These are phyloP conservation scores for Auxenochlorella pyrenoidosa DNA, from an alignment of 139 green algal species.

Conservation along the genomic window DNA sequence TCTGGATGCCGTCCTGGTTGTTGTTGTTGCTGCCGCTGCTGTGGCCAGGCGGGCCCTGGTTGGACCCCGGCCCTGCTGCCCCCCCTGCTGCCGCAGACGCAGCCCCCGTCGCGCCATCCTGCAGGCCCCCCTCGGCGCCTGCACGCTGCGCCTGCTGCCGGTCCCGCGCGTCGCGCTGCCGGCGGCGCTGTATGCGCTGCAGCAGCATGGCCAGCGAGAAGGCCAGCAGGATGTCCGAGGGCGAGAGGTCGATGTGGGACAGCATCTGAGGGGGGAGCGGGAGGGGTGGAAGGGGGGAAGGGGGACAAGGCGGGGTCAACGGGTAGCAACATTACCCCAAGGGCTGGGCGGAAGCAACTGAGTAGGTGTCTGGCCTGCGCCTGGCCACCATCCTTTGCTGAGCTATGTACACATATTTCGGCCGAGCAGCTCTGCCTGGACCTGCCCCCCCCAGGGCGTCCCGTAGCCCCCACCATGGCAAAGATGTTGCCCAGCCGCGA, in stretches of 20 bases:
- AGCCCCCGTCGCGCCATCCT: not conserved
- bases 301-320: too few relatives aligned
- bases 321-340: too few relatives aligned
- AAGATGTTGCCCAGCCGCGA: conserved; percentile 49
- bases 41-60: not conserved
- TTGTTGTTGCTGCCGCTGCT: not conserved
- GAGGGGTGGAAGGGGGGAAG: not conserved
- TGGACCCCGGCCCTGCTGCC: not conserved
- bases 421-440: too few relatives aligned
- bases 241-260: conserved; percentile 58
- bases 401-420: too few relatives aligned
- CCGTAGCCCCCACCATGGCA: conserved; percentile 15
- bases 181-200: conserved; percentile 33
- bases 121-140: not conserved
- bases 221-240: conserved; percentile 58
- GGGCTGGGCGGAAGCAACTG: too few relatives aligned
- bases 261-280: conserved; percentile 50
- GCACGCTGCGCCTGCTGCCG: not conserved
- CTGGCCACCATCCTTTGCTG: too few relatives aligned
- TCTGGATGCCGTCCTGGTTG: conserved; percentile 3
- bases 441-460: too few relatives aligned
- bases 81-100: not conserved
- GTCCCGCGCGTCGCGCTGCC: not conserved
- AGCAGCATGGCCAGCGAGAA: conserved; percentile 57
- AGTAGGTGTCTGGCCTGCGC: too few relatives aligned